Evolutionary conservation across 345 rosid species (phyloP).

Genomic region (Bretschneidera sinensis): DNA sequence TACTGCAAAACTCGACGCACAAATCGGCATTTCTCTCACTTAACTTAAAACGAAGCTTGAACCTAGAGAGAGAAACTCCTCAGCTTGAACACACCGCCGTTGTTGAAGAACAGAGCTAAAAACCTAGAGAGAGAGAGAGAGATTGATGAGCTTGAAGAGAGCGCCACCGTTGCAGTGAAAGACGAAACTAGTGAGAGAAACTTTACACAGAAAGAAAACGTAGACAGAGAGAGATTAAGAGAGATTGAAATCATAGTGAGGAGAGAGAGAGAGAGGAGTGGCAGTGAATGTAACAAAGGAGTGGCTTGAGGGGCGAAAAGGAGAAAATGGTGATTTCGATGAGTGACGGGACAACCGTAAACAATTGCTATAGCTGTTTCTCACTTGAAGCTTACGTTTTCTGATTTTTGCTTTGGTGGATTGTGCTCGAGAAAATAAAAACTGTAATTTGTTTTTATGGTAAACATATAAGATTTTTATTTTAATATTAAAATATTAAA

Average conservation of each 20-base stretch:
- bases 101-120: conserved; percentile 19
- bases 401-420: too few species aligned
- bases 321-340: conserved; percentile 17
- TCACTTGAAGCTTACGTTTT: conserved; percentile 32
- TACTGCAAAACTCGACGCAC: conserved; percentile 9
- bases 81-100: conserved; percentile 26
- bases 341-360: conserved; percentile 21
- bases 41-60: conserved; percentile 17
- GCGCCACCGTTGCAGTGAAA: neutral
- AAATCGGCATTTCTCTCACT: conserved; percentile 17
- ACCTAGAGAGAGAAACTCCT: conserved; percentile 7
- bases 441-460: too few species aligned
- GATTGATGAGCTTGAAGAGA: conserved; percentile 3
- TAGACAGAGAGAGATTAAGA: conserved; percentile 6
- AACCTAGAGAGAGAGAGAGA: conserved; percentile 19
- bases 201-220: neutral
- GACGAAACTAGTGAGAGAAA: neutral
- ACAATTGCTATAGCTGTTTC: conserved; percentile 6
- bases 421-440: too few species aligned
- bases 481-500: too few species aligned
- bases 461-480: too few species aligned
- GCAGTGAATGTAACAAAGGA: conserved; percentile 28
- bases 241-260: conserved; percentile 15
- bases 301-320: conserved; percentile 12
- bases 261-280: conserved; percentile 27